Evolutionary conservation across 2,329 filamentous ascomycete species (phyloP), one percentile per base, ranked within the genome.

Genomic region (Pestalotiopsis sp.): DNA sequence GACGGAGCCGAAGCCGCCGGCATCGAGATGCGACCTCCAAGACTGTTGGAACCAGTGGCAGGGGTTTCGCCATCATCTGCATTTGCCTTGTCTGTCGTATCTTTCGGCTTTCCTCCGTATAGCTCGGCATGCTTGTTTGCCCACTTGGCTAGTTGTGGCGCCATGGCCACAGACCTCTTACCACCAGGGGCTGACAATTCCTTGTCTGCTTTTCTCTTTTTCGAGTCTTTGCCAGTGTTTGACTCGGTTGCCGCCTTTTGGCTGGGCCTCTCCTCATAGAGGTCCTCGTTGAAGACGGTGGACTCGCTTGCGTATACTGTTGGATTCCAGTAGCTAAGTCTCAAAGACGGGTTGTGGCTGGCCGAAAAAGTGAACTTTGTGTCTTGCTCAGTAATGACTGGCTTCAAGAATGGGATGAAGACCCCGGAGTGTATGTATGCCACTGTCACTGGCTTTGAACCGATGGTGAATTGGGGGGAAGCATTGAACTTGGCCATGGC

Each of bases 361-460:
- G 92, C 91, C 39, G 86, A 85, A 75, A 95, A 95, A 0, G 91
- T 92, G 76, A 90, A 90, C 60, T 82, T 84, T 14, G 88, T 85
- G n/a, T 84, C 87, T 20, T 86, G 86, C 0, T 86, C 82, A 4
- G 84, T 84, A 3, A 62, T 39, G 1, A 83, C 68, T 7, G 86
- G 84, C 64, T 90, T 87, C 63, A 92, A 84, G 58, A 92, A 91
- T 0, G 92, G 93, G 13, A 95, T 88, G 75, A 97, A 96, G 2
- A 96, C 93, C 4, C 93, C 93, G n/a, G 92, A 89, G 72, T 96
- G 93, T 52, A 95, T 94, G 73, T 92, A 94, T 58, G 88, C 91
- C 27, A 93, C 85, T 12, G 88, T 85, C 17, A 94, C 91, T 0
- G 90, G 88, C 72, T 90, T 91, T 2, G 91, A 93, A 0, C 90